Percentiles rank a stretch among this genome's conserved stretches.
Evolutionary conservation across 768 basidiomycete species (phyloP).

Genomic region (Naganishia friedmannii): DNA sequence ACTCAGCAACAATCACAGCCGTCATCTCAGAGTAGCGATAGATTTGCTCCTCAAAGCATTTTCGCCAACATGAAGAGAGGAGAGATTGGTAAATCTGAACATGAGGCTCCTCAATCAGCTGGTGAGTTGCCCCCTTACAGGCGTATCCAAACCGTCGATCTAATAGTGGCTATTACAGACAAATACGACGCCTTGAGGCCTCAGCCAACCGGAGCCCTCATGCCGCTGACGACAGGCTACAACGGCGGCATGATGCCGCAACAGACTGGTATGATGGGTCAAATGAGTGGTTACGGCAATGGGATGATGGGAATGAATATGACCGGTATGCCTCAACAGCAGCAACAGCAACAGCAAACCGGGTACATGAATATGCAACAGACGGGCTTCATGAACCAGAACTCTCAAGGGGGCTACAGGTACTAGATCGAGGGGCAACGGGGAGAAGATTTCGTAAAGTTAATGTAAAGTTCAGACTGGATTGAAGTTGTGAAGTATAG

Average conservation of each 20-base stretch:
- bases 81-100: constrained; percentile 48
- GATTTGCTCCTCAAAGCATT: constrained; percentile 54
- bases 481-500: not conserved
- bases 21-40: constrained; percentile 27
- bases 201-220: constrained; percentile 41
- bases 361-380: constrained; percentile 40
- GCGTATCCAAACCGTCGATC: not conserved
- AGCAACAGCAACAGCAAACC: constrained; percentile 39
- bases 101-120: constrained; percentile 49
- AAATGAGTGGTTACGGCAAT: constrained; percentile 13
- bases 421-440: constrained; percentile 19
- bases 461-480: not conserved
- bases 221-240: constrained; percentile 49
- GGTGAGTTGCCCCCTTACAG: constrained; percentile 35
- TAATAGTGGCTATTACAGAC: constrained; percentile 31
- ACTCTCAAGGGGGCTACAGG: constrained; percentile 32
- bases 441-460: not conserved
- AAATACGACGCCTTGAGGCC: constrained; percentile 54
- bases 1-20: constrained; percentile 37
- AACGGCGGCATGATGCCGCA: constrained; percentile 48
- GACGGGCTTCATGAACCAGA: constrained; percentile 46
- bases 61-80: constrained; percentile 55
- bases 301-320: constrained; percentile 33
- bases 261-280: constrained; percentile 37
- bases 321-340: constrained; percentile 24